Evolutionary conservation across 257 asterid species (phyloP).

Genomic region (Nyctanthes arbortristis): DNA sequence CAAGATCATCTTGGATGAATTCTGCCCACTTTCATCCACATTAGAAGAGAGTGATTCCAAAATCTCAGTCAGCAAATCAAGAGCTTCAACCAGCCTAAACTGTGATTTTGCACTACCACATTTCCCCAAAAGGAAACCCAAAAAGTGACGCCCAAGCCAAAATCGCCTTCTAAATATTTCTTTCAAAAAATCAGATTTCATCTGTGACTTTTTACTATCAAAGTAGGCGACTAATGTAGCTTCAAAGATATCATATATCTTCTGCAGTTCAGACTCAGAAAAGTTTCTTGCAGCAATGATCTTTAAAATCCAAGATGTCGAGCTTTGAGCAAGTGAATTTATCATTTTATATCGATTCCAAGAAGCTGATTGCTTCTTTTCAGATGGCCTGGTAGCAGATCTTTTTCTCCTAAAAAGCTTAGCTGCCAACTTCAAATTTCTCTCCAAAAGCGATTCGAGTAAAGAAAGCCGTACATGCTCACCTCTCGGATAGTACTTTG

Average conservation of each 20-base stretch:
- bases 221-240: conserved; percentile 55
- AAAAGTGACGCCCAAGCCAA: conserved; percentile 69
- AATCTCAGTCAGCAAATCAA: conserved; percentile 67
- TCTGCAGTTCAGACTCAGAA: conserved; percentile 54
- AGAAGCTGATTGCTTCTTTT: conserved; percentile 81
- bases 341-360: conserved; percentile 74
- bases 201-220: conserved; percentile 84
- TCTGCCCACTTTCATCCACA: conserved; percentile 31
- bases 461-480: conserved; percentile 58
- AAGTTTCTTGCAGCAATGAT: conserved; percentile 67
- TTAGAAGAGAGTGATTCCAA: conserved; percentile 43
- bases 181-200: conserved; percentile 76
- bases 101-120: conserved; percentile 69
- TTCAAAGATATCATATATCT: conserved; percentile 57
- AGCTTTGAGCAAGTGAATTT: conserved; percentile 75
- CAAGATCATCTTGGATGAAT: conserved; percentile 38
- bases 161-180: conserved; percentile 73
- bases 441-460: conserved; percentile 76
- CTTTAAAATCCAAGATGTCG: conserved; percentile 83
- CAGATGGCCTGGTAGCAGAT: conserved; percentile 57
- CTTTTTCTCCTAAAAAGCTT: conserved; percentile 84
- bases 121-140: conserved; percentile 78
- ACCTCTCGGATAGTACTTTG: conserved; percentile 81
- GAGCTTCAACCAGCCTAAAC: conserved; percentile 87
- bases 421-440: conserved; percentile 80